Percentiles rank a stretch among this genome's conserved stretches.
Conservation (phyloP, 441 rosid genomes). For the Euphorbia celastroides region DNA sequence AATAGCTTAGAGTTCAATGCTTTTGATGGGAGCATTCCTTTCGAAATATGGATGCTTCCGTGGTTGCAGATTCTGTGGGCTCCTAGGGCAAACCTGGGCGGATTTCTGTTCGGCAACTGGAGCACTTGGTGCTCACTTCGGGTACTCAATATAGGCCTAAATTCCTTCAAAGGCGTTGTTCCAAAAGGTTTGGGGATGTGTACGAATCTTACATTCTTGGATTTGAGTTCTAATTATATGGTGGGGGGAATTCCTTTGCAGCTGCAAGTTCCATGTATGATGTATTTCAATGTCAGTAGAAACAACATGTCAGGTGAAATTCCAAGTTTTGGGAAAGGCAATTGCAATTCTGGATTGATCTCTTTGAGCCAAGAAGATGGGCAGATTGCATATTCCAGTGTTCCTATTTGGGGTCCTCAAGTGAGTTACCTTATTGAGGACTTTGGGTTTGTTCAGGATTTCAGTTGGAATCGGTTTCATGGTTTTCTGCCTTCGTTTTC, state of each 20-base stretch:
- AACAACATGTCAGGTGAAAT: slow-evolving; percentile 44
- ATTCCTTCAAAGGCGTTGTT: slow-evolving; percentile 33
- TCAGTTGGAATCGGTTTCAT: slow-evolving; percentile 48
- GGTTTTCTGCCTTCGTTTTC: slow-evolving; percentile 47
- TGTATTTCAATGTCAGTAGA: slow-evolving; percentile 48
- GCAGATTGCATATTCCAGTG: slow-evolving; percentile 25
- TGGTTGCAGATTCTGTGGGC: slow-evolving; percentile 59
- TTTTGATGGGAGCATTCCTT: slow-evolving; percentile 42
- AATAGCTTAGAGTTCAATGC: slow-evolving; percentile 53
- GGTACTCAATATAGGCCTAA: slow-evolving; percentile 51
- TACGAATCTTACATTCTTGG: slow-evolving; percentile 51
- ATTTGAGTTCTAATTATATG: slow-evolving; percentile 55
- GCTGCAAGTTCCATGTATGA: slow-evolving; percentile 56
- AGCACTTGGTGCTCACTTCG: slow-evolving; percentile 42
- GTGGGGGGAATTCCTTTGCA: slow-evolving; percentile 39
- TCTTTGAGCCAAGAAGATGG: slow-evolving; percentile 27
- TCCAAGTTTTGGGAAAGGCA: slow-evolving; percentile 33
- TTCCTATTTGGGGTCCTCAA: slow-evolving; percentile 35
- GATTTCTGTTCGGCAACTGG: slow-evolving; percentile 44
- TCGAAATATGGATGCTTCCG: slow-evolving; percentile 33
- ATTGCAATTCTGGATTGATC: slow-evolving; percentile 26
- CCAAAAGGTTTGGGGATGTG: slow-evolving; percentile 41
- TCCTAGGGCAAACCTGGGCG: slow-evolving; percentile 59
- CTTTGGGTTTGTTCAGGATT: slow-evolving; percentile 42
- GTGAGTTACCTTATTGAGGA: slow-evolving; percentile 12